Conservation (phyloP, 805 yeast genomes). For the Hyphopichia homilentoma region DNA sequence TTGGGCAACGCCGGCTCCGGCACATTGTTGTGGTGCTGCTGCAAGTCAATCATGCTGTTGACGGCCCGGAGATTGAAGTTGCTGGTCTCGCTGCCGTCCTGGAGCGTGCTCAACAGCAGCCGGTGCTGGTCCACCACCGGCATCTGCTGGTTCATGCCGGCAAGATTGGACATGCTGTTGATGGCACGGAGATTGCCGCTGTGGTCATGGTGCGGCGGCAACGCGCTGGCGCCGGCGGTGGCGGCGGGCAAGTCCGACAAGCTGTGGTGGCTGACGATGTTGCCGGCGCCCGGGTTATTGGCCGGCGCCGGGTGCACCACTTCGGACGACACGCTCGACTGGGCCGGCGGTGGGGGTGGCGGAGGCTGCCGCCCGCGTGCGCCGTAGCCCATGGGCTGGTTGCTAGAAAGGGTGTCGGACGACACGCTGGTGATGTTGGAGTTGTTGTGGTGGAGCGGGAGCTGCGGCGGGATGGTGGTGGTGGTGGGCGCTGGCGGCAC, state of each 20-base stretch:
- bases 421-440: background rate
- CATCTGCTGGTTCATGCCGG: slow-evolving; percentile 12
- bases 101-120: slow-evolving; percentile 6
- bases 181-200: slow-evolving; percentile 19
- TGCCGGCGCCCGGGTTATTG: slow-evolving; percentile 3
- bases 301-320: slow-evolving; percentile 5
- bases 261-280: slow-evolving; percentile 20
- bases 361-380: too few species aligned
- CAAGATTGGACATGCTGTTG: slow-evolving; percentile 25
- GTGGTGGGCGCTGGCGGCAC: slow-evolving; percentile 2
- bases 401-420: background rate
- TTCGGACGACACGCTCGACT: slow-evolving; percentile 4
- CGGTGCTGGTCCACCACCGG: slow-evolving; percentile 1
- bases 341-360: too few species aligned
- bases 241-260: slow-evolving; percentile 20
- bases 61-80: slow-evolving; percentile 19
- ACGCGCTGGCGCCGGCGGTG: slow-evolving; percentile 8
- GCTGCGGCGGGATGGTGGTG: slow-evolving; percentile 3
- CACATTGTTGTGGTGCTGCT: slow-evolving; percentile 12
- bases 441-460: background rate
- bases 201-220: slow-evolving; percentile 1
- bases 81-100: slow-evolving; percentile 5
- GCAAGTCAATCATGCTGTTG: slow-evolving; percentile 32
- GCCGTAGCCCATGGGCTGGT: background rate
- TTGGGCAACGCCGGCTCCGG: background rate